Evolutionary conservation across 306 rosid genomes (phyloP).

Genomic region (Alnus glutinosa): DNA sequence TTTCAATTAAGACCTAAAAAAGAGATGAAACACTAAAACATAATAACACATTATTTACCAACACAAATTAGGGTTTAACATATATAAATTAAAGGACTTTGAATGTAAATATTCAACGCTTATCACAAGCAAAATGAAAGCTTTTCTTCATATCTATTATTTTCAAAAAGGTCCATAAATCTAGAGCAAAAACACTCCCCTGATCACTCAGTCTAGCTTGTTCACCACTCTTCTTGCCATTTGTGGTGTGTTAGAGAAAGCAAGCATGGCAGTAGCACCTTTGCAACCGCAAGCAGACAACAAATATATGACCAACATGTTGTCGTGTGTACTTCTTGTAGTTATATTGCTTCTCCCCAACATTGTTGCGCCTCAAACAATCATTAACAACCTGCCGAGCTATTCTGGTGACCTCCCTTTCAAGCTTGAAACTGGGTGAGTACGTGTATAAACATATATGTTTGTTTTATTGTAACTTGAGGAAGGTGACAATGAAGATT

Average conservation of each 20-base stretch:
- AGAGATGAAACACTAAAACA: too few species aligned
- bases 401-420: neutral
- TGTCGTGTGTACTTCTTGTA: neutral
- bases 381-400: neutral
- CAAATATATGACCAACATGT: neutral
- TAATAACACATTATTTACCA: too few species aligned
- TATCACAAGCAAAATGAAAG: too few species aligned
- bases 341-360: neutral
- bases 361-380: neutral
- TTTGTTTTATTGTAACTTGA: neutral
- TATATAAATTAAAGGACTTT: too few species aligned
- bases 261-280: neutral
- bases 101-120: too few species aligned
- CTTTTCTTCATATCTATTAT: too few species aligned
- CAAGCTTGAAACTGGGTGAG: slow-evolving; percentile 8
- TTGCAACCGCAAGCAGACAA: neutral
- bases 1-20: too few species aligned
- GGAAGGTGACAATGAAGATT: neutral
- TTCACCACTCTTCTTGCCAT: too few species aligned
- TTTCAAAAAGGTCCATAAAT: too few species aligned
- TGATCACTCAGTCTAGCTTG: too few species aligned
- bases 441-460: neutral
- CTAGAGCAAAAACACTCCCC: too few species aligned
- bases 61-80: too few species aligned
- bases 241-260: neutral